These are phyloP conservation scores for Ceratocystis eucalypticola DNA, from an alignment of 2,329 filamentous ascomycete species.

Conservation along the genomic window DNA sequence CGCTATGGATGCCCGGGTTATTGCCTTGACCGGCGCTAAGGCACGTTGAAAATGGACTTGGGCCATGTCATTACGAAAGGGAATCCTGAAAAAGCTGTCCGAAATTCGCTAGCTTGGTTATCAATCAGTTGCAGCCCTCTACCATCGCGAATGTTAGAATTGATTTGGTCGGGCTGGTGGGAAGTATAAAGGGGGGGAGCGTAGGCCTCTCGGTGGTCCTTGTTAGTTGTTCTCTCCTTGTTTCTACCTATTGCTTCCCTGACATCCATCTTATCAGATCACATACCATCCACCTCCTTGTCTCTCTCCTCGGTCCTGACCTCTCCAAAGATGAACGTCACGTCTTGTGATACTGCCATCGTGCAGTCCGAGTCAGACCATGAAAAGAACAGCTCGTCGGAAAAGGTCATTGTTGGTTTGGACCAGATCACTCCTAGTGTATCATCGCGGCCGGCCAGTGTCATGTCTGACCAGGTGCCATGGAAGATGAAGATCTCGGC, in stretches of 20 bases:
- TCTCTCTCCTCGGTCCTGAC: background rate
- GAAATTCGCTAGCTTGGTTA: background rate
- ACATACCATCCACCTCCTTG: background rate
- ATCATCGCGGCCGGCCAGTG: constrained; percentile 9
- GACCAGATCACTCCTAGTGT: background rate
- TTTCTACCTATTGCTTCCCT: background rate
- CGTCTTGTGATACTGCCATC: background rate
- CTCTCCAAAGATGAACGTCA: background rate
- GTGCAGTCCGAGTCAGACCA: background rate
- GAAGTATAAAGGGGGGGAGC: background rate
- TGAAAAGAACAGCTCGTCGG: constrained; percentile 1
- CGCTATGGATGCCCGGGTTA: background rate
- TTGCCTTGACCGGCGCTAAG: constrained; percentile 5
- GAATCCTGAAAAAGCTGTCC: background rate
- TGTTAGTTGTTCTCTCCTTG: background rate
- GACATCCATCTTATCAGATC: background rate
- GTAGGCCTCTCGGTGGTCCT: background rate
- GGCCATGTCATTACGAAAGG: background rate
- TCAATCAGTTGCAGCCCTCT: background rate
- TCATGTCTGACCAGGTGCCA: constrained; percentile 21
- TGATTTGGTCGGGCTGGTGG: background rate
- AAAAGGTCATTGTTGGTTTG: constrained; percentile 2
- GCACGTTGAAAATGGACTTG: background rate
- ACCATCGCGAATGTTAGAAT: background rate
- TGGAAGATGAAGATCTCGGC: constrained; percentile 27